Evolutionary conservation across 2,329 filamentous ascomycete genomes (phyloP).

Genomic region (Mycogone perniciosa): DNA sequence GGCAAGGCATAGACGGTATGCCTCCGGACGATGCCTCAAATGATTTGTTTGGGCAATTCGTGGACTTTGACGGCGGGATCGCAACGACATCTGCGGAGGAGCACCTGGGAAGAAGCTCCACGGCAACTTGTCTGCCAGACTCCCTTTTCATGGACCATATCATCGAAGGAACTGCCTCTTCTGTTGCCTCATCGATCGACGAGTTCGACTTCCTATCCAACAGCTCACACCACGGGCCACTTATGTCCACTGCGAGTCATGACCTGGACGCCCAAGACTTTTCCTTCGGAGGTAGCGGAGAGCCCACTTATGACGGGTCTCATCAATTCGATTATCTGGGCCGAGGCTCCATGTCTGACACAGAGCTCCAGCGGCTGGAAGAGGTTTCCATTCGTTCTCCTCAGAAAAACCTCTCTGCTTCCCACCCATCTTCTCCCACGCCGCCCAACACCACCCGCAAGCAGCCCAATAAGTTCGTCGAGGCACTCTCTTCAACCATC

Average conservation of each 20-base stretch:
- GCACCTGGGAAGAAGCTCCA: slow-evolving; percentile 16
- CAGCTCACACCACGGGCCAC: slow-evolving; percentile 25
- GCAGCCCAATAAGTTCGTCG: slow-evolving; percentile 35
- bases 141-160: slow-evolving; percentile 23
- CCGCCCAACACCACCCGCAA: slow-evolving; percentile 25
- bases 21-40: slow-evolving; percentile 22
- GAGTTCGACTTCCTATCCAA: slow-evolving; percentile 32
- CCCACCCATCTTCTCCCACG: slow-evolving; percentile 27
- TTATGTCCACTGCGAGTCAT: slow-evolving; percentile 20
- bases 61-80: slow-evolving; percentile 28
- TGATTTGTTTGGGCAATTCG: slow-evolving; percentile 33
- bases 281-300: slow-evolving; percentile 13
- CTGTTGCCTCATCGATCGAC: slow-evolving; percentile 29
- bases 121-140: slow-evolving; percentile 21
- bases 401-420: slow-evolving; percentile 23
- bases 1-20: slow-evolving; percentile 28
- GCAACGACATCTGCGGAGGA: slow-evolving; percentile 17
- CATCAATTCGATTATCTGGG: slow-evolving; percentile 21
- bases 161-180: slow-evolving; percentile 28
- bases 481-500: slow-evolving; percentile 36
- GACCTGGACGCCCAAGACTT: slow-evolving; percentile 27
- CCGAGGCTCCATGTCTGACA: slow-evolving; percentile 40
- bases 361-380: slow-evolving; percentile 41
- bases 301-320: slow-evolving; percentile 11
- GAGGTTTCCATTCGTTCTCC: slow-evolving; percentile 41